A percentile compares a stretch with the other conserved stretches of the same genome.
These are phyloP conservation scores for Pseudocercospora fijiensis DNA, from an alignment of 2,329 filamentous ascomycete genomes.

Conservation along the genomic window DNA sequence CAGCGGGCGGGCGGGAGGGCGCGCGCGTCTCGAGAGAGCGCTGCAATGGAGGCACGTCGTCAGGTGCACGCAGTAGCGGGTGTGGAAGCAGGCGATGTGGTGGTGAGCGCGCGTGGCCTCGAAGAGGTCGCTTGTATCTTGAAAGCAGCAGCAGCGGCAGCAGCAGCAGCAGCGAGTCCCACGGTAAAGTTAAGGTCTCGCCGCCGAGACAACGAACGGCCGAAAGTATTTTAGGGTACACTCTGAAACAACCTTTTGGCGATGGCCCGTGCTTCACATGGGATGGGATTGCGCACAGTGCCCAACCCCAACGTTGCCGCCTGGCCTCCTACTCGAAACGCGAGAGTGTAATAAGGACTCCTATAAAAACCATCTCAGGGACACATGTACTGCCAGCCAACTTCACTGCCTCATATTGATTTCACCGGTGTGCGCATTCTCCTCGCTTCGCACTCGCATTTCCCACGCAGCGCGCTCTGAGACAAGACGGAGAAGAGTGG, in stretches of 20 bases:
- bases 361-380: background rate
- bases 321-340: no score
- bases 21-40: background rate
- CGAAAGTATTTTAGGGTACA: background rate
- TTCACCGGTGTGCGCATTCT: background rate
- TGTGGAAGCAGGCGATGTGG: background rate
- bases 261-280: background rate
- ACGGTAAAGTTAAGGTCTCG: background rate
- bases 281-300: background rate
- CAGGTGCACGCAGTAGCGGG: background rate
- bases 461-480: background rate
- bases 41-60: background rate
- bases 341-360: no score
- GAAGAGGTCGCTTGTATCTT: background rate
- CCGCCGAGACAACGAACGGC: background rate
- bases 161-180: background rate
- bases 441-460: background rate
- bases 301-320: background rate
- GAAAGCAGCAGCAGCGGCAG: background rate
- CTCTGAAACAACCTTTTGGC: background rate
- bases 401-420: background rate
- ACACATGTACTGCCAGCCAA: background rate
- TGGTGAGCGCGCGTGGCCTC: constrained; percentile 1
- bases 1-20: background rate
- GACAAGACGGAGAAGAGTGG: background rate